Evolutionary conservation across 345 rosid genomes (phyloP), one percentile per base, ranked within the genome.

Genomic region (Sapria himalayana): DNA sequence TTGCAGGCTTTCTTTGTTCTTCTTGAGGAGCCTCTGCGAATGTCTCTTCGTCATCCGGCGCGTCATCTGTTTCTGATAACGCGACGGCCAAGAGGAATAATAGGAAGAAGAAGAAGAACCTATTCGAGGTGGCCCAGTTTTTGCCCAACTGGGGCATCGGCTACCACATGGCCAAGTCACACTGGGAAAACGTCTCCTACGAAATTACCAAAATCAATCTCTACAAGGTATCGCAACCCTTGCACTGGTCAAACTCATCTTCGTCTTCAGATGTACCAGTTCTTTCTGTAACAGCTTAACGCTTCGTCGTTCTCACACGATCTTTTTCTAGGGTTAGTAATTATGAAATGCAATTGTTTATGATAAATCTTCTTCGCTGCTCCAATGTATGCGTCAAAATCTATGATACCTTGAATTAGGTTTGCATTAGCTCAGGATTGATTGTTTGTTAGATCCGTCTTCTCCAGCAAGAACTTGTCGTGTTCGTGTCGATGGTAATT

Each of bases 131-230:
- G 7, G 89, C 80, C 43, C 93, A 77, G 70, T 84, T 80, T 46
- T 59, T 91, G 43, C 93, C 99, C 32, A 71, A 77, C 24, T 80
- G 95, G 95, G 99, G 99, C 13, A 48, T 80, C 33, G 95, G 93
- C 2, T 91, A 73, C 55, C 85, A 80, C 60, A 59, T 80, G 89
- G 92, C 99, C 22, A 84, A 91, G 67, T 68, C 81, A 42, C 99
- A 91, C 56, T 84, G 99, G 99, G 44, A 35, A n/a, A 71, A 63
- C 25, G 69, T 91, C 38, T 77, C 89, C 18, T 91, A 91, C 37
- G 65, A 84, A 61, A 73, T 91, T 81, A 84, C 93, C 43, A 91
- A 77, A 50, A 71, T 84, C 71, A 81, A 84, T 64, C 99, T 91
- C 59, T 72, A 84, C 54, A 89, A 80, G 92, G 95, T 79, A n/a